Conservation (phyloP, 2,329 filamentous ascomycete genomes). For the Phialophora macrospora region DNA sequence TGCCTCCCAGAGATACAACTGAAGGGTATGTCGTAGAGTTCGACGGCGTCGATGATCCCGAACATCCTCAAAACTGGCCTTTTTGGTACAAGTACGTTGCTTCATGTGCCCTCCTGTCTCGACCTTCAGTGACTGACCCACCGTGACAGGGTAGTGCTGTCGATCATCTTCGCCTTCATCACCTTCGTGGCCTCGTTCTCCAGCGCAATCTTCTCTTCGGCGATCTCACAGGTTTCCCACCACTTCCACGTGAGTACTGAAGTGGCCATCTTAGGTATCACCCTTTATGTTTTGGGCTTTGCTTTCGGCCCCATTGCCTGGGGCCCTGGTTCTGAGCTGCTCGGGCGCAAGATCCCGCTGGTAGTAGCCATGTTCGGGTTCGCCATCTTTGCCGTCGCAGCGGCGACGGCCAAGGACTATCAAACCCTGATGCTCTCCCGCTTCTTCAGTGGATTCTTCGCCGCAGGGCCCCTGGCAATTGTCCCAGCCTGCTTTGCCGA, state of each 20-base stretch:
- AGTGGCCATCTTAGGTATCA: constrained; percentile 52
- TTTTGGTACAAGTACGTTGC: constrained; percentile 47
- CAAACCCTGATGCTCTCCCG: constrained; percentile 60
- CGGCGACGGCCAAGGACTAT: constrained; percentile 57
- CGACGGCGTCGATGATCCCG: constrained; percentile 61
- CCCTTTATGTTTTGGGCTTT: constrained; percentile 50
- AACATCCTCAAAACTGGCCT: constrained; percentile 66
- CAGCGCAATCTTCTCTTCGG: constrained; percentile 47
- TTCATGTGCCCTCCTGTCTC: background rate
- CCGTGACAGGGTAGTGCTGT: constrained; percentile 32
- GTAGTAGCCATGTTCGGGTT: constrained; percentile 57
- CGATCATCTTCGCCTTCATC: constrained; percentile 31
- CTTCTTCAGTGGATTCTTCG: constrained; percentile 60
- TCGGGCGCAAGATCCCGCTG: constrained; percentile 56
- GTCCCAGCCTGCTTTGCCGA: constrained; percentile 62
- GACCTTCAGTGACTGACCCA: constrained; percentile 29
- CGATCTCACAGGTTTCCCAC: constrained; percentile 61
- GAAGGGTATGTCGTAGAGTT: constrained; percentile 72
- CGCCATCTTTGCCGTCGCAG: constrained; percentile 56
- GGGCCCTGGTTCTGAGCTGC: constrained; percentile 60
- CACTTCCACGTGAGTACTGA: constrained; percentile 54
- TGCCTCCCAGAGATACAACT: constrained; percentile 59
- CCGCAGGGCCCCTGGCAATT: constrained; percentile 59
- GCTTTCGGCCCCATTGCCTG: constrained; percentile 48
- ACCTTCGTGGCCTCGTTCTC: constrained; percentile 38